These are phyloP conservation scores for Dioscorea zingiberensis DNA, from an alignment of 106 monocot species.

Conservation along the genomic window DNA sequence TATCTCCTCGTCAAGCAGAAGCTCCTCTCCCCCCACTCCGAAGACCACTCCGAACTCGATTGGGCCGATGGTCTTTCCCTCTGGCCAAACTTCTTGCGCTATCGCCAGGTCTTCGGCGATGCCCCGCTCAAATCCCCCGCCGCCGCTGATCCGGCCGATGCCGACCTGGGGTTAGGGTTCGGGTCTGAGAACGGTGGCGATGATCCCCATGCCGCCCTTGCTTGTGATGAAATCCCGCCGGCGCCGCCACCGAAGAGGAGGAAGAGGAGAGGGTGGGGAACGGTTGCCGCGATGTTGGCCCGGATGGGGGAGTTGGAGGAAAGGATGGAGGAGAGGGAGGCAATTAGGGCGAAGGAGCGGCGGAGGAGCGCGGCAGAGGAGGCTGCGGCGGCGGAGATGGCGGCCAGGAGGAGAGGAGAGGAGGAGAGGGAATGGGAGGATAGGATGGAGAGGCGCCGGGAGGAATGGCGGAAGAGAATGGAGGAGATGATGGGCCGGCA, in stretches of 20 bases:
- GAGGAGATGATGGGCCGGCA: conserved; percentile 39
- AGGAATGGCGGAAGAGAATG: conserved; percentile 38
- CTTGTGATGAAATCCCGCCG: conserved; percentile 3
- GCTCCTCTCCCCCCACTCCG: conserved; percentile 13
- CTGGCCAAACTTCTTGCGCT: conserved; percentile 66
- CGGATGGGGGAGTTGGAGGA: not conserved
- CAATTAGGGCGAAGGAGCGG: not conserved
- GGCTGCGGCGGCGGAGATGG: conserved; percentile 1
- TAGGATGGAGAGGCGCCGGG: conserved; percentile 16
- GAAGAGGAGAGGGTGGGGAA: conserved; percentile 6
- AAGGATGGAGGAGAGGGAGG: not conserved
- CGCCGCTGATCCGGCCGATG: not conserved
- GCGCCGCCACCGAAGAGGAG: not conserved
- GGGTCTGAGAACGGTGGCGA: conserved; percentile 8
- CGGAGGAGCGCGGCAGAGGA: not conserved
- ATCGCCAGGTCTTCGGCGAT: conserved; percentile 54
- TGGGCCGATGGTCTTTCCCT: conserved; percentile 31
- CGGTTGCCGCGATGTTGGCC: not conserved
- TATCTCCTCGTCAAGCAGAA: conserved; percentile 69
- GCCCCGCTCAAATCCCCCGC: conserved; percentile 20
- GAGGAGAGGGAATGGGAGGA: conserved; percentile 16
- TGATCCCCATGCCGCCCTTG: conserved; percentile 8
- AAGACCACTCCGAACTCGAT: not conserved
- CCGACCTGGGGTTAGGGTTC: conserved; percentile 16
- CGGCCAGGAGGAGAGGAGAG: not conserved